These are phyloP conservation scores for Saururus chinensis DNA, from an alignment of 164 flowering plant species.

Conservation along the genomic window DNA sequence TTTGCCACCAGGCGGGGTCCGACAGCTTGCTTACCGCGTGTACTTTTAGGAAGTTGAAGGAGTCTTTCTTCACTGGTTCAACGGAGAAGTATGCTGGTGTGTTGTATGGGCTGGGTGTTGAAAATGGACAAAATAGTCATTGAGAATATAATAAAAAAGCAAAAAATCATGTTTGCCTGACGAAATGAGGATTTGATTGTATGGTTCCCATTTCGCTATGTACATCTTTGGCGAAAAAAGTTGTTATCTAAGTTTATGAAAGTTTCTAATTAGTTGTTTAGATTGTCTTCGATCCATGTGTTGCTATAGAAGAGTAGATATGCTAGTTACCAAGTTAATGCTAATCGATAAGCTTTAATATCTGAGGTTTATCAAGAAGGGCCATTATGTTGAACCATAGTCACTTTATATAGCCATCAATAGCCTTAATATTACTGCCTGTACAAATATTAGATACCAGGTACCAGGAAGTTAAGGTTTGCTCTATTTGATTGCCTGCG, in stretches of 20 bases:
- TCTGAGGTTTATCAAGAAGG: too few species aligned
- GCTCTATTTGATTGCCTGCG: not conserved
- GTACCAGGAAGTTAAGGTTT: too few species aligned
- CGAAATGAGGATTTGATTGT: conserved; percentile 8
- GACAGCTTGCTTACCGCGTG: conserved; percentile 61
- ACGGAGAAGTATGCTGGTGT: conserved; percentile 52
- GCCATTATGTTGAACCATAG: too few species aligned
- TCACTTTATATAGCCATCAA: too few species aligned
- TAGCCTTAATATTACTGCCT: too few species aligned
- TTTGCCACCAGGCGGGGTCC: conserved; percentile 56
- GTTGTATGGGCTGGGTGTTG: conserved; percentile 43
- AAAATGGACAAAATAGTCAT: conserved; percentile 22
- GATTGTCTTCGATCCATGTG: not conserved
- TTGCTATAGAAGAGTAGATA: not conserved
- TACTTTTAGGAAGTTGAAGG: conserved; percentile 52
- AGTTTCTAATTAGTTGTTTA: not conserved
- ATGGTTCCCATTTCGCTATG: conserved; percentile 6
- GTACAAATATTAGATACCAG: too few species aligned
- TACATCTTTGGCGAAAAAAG: conserved; percentile 10
- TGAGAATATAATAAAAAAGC: not conserved
- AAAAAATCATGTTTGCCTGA: conserved; percentile 5
- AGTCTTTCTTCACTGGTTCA: conserved; percentile 36
- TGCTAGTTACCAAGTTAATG: too few species aligned
- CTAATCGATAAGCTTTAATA: too few species aligned
- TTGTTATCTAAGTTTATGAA: too few species aligned